Percentiles rank a stretch among this genome's conserved stretches.
These are phyloP conservation scores for Telfairia occidentalis DNA, from an alignment of 331 rosid species.

Conservation along the genomic window DNA sequence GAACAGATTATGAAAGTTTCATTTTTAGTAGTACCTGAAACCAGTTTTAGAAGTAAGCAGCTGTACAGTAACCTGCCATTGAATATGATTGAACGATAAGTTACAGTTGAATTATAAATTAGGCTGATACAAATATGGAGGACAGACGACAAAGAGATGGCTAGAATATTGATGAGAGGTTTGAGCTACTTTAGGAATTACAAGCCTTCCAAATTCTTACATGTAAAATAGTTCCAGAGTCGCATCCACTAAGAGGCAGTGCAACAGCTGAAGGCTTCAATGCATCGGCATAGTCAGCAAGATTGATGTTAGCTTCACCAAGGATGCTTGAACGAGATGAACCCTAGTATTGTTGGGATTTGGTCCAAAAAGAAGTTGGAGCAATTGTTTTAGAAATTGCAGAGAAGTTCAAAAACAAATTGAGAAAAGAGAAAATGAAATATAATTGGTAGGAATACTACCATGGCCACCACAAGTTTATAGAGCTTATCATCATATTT, in stretches of 20 bases:
- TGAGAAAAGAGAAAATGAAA: neutral
- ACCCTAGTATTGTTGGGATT: constrained; percentile 47
- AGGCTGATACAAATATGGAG: constrained; percentile 2
- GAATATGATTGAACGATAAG: constrained; percentile 25
- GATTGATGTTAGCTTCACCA: constrained; percentile 77
- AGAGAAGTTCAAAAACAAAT: constrained; percentile 3
- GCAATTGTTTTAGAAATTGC: neutral
- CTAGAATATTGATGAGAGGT: neutral
- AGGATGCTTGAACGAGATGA: constrained; percentile 92
- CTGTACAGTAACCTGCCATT: constrained; percentile 90
- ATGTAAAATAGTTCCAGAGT: constrained; percentile 67
- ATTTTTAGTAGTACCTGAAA: constrained; percentile 58
- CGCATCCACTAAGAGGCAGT: constrained; percentile 72
- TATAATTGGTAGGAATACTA: constrained; percentile 23
- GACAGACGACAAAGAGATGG: neutral
- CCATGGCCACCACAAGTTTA: constrained; percentile 87
- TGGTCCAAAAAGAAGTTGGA: constrained; percentile 13
- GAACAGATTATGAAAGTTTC: constrained; percentile 20
- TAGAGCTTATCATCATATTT: constrained; percentile 81
- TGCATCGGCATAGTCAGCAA: constrained; percentile 90
- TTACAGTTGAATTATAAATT: constrained; percentile 6
- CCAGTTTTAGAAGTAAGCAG: constrained; percentile 97
- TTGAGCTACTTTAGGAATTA: neutral
- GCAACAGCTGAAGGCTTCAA: constrained; percentile 67
- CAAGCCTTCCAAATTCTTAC: constrained; percentile 43